Base-by-base conservation (phyloP, 768 basidiomycete species). In the Russula ochroleuca region DNA sequence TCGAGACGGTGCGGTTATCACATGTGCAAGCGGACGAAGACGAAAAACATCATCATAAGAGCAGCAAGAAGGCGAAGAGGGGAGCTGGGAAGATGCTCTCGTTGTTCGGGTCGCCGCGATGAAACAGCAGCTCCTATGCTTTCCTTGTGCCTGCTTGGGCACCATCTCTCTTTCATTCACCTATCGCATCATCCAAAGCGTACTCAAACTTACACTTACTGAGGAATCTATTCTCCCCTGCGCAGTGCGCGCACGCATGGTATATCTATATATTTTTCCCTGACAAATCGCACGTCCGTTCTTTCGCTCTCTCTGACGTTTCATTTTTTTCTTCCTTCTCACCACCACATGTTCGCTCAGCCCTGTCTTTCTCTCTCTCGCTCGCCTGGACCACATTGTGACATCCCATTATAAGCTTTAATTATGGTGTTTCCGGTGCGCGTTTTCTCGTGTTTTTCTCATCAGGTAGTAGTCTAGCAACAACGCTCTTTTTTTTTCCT, bases 51-150 rank as follows among this genome's bases (percentile, higher is more conserved):
- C 77, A 78, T 64, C 21, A 10, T 28, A 57, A 57, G 55, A 86
- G 82, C 82, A 85, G 74, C 70, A 90, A 83, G 78, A 92, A 86
- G 77, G 90, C 90, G 78, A 92, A 92, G 77, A 86, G 91, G 71
- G 88, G 86, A 66, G 90, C 91, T 3, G 90, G 92, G 78, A 92
- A 92, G 68, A 82, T 93, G 60, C 80, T 93, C 62, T 90, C 90
- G 37, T 77, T 93, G 67, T 92, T 93, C 74, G 86, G 87, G 48
- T 83, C 87, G 31, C 86, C 88, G 64, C 87, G 75, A 64, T 73
- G 66, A 71, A 62, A 53, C 7, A 15, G 35, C 35, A 35, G 35
- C 7, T 15, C 4, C 6, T 23, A 31, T 23, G 2, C 28, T 23
- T 62, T 40, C n/a, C 40, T 14, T 53, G 59, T 2, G 10, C 2